phyloP scores from a whole-genome alignment of 768 basidiomycete genomes.

The Rhodotorula sphaerocarpa region DNA sequence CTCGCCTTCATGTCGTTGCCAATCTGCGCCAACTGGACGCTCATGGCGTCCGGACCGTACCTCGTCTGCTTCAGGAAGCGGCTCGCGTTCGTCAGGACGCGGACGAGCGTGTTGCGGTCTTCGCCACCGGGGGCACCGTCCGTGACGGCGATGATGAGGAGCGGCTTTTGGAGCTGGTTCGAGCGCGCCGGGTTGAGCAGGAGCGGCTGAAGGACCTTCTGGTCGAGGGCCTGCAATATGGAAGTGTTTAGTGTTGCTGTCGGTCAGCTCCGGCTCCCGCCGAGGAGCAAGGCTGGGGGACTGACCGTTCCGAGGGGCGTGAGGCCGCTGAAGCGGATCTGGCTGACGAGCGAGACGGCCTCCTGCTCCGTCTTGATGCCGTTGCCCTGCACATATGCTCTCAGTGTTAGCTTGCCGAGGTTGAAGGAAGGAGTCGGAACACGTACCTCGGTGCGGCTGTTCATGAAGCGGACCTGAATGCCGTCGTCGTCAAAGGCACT shows the following conservation, averaged over 20 bases:
- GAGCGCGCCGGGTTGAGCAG: constrained; percentile 43
- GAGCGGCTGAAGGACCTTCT: constrained; percentile 46
- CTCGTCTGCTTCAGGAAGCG: constrained; percentile 11
- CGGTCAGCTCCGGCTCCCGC: not conserved
- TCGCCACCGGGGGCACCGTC: constrained; percentile 30
- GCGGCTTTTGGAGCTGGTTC: constrained; percentile 44
- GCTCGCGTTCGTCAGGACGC: constrained; percentile 15
- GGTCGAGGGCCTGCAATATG: constrained; percentile 36
- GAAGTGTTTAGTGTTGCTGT: no score
- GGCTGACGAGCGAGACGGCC: constrained; percentile 42
- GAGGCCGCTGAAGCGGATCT: constrained; percentile 43
- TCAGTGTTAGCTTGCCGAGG: constrained; percentile 43
- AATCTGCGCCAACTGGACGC: constrained; percentile 38
- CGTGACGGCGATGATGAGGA: constrained; percentile 44
- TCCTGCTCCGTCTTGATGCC: constrained; percentile 42
- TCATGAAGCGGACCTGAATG: constrained; percentile 16
- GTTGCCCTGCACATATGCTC: constrained; percentile 44
- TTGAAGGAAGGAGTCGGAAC: not conserved
- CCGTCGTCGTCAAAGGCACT: constrained; percentile 17
- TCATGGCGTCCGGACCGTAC: constrained; percentile 42
- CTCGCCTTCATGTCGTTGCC: constrained; percentile 40
- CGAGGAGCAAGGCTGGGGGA: not conserved
- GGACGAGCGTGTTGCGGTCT: constrained; percentile 5
- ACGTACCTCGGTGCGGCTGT: constrained; percentile 4
- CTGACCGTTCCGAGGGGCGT: constrained; percentile 11